A percentile compares a stretch with the other conserved stretches of the same genome.
Conservation (phyloP, 164 flowering plant species). For the Vitis cinerea region DNA sequence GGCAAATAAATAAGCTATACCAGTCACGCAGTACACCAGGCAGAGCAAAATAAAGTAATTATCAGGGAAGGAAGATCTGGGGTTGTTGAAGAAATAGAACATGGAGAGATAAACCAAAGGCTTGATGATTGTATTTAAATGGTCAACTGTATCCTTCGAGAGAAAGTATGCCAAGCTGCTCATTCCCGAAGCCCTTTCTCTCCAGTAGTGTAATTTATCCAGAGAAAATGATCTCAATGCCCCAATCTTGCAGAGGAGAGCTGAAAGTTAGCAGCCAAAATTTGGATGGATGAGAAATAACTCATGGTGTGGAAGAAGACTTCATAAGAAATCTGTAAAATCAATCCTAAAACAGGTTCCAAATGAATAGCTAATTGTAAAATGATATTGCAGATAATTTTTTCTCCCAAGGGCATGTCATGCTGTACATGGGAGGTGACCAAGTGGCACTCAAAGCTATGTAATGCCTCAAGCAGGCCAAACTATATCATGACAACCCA, state of each 20-base stretch:
- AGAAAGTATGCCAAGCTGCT: slow-evolving; percentile 88
- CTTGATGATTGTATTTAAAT: slow-evolving; percentile 75
- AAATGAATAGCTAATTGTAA: too few species aligned
- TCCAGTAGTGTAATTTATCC: slow-evolving; percentile 89
- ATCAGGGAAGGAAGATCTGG: slow-evolving; percentile 75
- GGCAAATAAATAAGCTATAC: slow-evolving; percentile 85
- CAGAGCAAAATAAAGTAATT: slow-evolving; percentile 79
- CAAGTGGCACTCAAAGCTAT: neutral
- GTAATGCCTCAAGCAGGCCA: neutral
- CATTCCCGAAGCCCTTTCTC: slow-evolving; percentile 90
- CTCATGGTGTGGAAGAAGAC: neutral
- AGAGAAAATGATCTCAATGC: slow-evolving; percentile 87
- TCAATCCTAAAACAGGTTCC: neutral
- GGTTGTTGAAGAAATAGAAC: slow-evolving; percentile 98
- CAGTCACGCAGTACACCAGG: slow-evolving; percentile 94
- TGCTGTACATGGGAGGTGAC: neutral
- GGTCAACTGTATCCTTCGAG: slow-evolving; percentile 84
- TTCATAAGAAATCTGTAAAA: neutral
- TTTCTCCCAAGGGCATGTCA: neutral
- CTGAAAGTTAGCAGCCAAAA: slow-evolving; percentile 39
- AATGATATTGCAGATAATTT: too few species aligned
- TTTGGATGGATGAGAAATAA: slow-evolving; percentile 11
- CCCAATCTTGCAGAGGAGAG: slow-evolving; percentile 80
- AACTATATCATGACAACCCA: neutral
- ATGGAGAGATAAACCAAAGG: slow-evolving; percentile 92